Conservation (phyloP, 1,139 yeast species). For the Pichia sp. region DNA sequence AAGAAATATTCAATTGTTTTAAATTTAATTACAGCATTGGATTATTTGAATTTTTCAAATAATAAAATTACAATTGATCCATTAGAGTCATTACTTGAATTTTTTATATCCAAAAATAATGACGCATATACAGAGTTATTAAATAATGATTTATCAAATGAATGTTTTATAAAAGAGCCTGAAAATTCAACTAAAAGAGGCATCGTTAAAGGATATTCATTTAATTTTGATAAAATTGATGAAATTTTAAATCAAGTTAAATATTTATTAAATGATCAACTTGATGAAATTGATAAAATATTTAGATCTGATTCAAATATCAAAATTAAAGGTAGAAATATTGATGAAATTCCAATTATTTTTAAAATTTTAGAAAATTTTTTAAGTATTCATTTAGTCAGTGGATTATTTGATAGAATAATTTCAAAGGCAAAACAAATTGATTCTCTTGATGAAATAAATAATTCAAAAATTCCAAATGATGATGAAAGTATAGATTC, state of each 20-base stretch:
- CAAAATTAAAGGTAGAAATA: constrained; percentile 2
- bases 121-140: constrained; percentile 25
- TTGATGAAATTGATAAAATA: constrained; percentile 25
- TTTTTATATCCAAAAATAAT: constrained; percentile 33
- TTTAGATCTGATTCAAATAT: constrained; percentile 24
- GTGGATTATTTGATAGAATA: constrained; percentile 31
- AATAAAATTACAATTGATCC: constrained; percentile 34
- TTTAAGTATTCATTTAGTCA: constrained; percentile 29
- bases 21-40: constrained; percentile 30
- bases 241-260: constrained; percentile 21
- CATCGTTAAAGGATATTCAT: constrained; percentile 26
- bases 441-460: constrained; percentile 29
- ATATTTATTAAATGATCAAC: constrained; percentile 21
- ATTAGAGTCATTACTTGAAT: constrained; percentile 41
- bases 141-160: constrained; percentile 17
- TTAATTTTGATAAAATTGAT: constrained; percentile 23
- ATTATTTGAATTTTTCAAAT: constrained; percentile 33
- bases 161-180: constrained; percentile 11
- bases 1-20: constrained; percentile 36
- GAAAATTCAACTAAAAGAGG: constrained; percentile 19
- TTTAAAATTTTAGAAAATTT: constrained; percentile 30
- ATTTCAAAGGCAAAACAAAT: constrained; percentile 32
- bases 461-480: not conserved
- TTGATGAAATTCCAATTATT: constrained; percentile 30
- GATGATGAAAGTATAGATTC: constrained; percentile 19